These are phyloP conservation scores for Leccinum obscurum DNA, from an alignment of 768 basidiomycete genomes.

Conservation along the genomic window DNA sequence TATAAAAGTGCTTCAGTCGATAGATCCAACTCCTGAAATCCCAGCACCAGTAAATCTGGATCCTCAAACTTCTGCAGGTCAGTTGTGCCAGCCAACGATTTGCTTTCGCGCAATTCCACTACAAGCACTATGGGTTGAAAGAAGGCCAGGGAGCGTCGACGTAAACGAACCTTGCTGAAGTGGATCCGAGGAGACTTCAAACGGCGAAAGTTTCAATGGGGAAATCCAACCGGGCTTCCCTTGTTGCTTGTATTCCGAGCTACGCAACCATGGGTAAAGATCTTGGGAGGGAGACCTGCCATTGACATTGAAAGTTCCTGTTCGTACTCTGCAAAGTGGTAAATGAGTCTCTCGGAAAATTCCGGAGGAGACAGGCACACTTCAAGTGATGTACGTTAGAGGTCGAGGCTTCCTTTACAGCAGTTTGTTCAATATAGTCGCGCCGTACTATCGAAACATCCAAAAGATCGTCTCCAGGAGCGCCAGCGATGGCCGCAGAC, in stretches of 20 bases:
- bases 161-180: conserved; percentile 8
- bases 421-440: conserved; percentile 57
- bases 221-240: conserved; percentile 30
- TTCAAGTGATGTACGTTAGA: conserved; percentile 26
- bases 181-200: conserved; percentile 27
- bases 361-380: too few species aligned
- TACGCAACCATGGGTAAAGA: conserved; percentile 63
- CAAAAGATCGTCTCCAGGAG: conserved; percentile 55
- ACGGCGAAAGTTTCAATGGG: conserved; percentile 39
- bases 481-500: conserved; percentile 61
- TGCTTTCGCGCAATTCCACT: conserved; percentile 12
- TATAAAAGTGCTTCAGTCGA: conserved; percentile 80
- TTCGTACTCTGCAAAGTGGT: conserved; percentile 39
- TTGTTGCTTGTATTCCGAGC: conserved; percentile 8
- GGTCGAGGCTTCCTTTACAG: conserved; percentile 33
- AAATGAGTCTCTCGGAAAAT: too few species aligned
- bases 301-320: conserved; percentile 87
- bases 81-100: not conserved
- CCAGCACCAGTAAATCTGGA: conserved; percentile 72
- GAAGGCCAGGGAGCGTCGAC: too few species aligned
- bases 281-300: conserved; percentile 74
- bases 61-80: conserved; percentile 34
- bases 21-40: conserved; percentile 79
- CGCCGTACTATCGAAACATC: conserved; percentile 63
- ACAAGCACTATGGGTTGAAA: too few species aligned